Percentiles rank a stretch among this genome's conserved stretches.
Conservation (phyloP, 352 stramenopile genomes). For the Phytophthora chlamydospora region DNA sequence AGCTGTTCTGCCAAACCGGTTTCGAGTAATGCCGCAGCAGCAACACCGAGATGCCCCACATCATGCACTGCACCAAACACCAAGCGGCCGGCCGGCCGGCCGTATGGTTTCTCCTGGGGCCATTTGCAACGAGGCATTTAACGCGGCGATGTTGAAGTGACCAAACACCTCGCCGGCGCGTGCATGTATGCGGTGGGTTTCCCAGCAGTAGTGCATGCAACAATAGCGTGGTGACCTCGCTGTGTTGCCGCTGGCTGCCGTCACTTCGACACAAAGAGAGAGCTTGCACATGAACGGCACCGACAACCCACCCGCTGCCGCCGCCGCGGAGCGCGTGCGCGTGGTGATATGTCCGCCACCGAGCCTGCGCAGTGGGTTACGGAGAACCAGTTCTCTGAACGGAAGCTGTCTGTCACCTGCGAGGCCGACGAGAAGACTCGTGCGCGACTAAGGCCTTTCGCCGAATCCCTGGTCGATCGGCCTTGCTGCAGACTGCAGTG, state of each 20-base stretch:
- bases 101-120: constrained; percentile 8
- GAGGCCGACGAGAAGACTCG: constrained; percentile 15
- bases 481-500: too few species aligned
- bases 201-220: too few species aligned
- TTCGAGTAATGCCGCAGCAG: background rate
- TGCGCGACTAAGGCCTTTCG: constrained; percentile 23
- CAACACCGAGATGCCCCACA: background rate
- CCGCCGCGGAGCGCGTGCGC: background rate
- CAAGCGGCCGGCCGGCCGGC: background rate
- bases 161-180: background rate
- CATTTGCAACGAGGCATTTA: constrained; percentile 25
- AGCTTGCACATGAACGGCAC: background rate
- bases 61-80: background rate
- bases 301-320: background rate
- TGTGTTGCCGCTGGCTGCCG: too few species aligned
- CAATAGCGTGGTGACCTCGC: too few species aligned
- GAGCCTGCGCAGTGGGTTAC: constrained; percentile 7
- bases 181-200: too few species aligned
- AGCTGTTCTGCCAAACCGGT: background rate
- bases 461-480: constrained; percentile 10
- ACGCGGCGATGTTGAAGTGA: constrained; percentile 7
- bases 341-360: constrained; percentile 7
- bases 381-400: constrained; percentile 30
- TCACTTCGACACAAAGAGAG: too few species aligned
- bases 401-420: constrained; percentile 13